Conservation (phyloP, 345 rosid species). For the Brassica rapa region DNA sequence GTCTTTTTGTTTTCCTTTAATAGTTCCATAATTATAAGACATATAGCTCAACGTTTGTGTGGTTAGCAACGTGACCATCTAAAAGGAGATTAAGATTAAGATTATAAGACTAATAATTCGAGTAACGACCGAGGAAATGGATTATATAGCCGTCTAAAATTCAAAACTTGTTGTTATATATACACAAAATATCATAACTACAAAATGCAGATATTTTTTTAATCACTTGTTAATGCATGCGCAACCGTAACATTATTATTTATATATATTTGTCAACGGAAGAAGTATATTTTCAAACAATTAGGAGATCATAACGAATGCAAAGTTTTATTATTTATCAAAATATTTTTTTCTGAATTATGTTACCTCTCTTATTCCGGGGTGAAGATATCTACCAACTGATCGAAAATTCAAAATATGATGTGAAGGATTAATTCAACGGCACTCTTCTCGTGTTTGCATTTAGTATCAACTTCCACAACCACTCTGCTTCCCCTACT, state of each 20-base stretch:
- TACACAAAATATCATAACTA: background rate
- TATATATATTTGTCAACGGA: background rate
- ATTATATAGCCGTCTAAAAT: background rate
- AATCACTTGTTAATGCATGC: background rate
- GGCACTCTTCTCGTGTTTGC: slow-evolving; percentile 18
- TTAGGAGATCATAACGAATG: background rate
- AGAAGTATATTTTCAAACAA: background rate
- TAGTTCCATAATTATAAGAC: background rate
- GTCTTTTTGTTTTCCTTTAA: background rate
- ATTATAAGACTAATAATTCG: background rate
- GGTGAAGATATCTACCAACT: background rate
- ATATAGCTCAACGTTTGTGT: background rate
- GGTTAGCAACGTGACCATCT: background rate
- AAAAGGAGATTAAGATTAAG: background rate
- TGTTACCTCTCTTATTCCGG: background rate
- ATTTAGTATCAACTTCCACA: background rate
- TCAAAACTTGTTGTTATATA: background rate
- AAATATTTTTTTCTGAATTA: too few relatives aligned
- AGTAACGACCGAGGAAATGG: background rate
- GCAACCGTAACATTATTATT: background rate
- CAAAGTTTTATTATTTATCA: background rate
- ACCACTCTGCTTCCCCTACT: background rate
- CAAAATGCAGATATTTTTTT: background rate
- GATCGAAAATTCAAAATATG: background rate
- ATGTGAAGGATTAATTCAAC: slow-evolving; percentile 1